Conservation (phyloP, 2,329 filamentous ascomycete species). For the Aspergillus hortae region DNA sequence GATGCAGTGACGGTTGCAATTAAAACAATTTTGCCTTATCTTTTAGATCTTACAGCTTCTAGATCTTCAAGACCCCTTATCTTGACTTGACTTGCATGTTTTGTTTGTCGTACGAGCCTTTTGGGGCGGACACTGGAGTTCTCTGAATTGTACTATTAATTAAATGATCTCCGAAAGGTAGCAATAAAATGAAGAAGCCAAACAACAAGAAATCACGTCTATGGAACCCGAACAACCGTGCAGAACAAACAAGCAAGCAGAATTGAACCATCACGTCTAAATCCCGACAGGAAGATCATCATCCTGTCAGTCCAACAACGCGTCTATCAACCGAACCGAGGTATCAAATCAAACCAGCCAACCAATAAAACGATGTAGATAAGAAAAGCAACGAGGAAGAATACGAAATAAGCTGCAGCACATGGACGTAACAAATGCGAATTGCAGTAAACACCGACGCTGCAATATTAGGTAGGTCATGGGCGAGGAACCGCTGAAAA, state of each 20-base stretch:
- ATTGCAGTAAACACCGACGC: neutral
- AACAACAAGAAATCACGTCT: neutral
- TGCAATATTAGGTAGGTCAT: neutral
- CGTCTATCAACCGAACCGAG: slow-evolving; percentile 22
- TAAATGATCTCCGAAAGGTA: neutral
- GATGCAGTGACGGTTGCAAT: slow-evolving; percentile 1
- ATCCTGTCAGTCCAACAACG: slow-evolving; percentile 7
- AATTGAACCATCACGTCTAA: neutral
- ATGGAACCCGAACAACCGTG: neutral
- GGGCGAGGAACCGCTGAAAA: slow-evolving; percentile 1
- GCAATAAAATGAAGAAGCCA: neutral
- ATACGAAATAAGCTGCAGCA: slow-evolving; percentile 1
- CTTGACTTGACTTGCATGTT: neutral
- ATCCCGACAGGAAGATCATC: neutral
- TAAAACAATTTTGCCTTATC: slow-evolving; percentile 3
- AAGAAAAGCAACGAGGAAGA: slow-evolving; percentile 3
- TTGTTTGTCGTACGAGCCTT: too few relatives aligned
- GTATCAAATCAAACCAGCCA: slow-evolving; percentile 11
- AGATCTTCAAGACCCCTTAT: too few relatives aligned
- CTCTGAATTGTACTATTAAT: neutral
- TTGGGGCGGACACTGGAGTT: neutral
- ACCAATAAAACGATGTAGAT: neutral
- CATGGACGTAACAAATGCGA: neutral
- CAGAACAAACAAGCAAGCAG: neutral
- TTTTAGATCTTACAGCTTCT: neutral